Evolutionary conservation across 2,329 filamentous ascomycete species (phyloP), one percentile per base, ranked within the genome.

Genomic region (Pestalotiopsis sp.): DNA sequence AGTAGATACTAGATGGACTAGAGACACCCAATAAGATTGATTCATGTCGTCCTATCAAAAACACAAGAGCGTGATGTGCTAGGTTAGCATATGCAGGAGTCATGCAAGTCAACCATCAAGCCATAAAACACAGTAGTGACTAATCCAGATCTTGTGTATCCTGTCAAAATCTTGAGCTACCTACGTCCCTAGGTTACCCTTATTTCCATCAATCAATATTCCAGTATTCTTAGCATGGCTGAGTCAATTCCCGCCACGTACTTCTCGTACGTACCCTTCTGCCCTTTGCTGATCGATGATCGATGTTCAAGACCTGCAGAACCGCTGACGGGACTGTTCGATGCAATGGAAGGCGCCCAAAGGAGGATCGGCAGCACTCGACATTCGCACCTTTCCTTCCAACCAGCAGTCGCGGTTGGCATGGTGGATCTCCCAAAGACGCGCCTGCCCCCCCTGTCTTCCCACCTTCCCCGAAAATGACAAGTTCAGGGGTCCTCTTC

Each of bases 401-500:
- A 59, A 62, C 59, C 59, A 62, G 31, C 27, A 36, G 25, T 36
- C 57, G 57, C 57, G 57, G 23, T 36, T 17, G 14, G 23, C 12
- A 20, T 20, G 56, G 56, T 59, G 59, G 59, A 39, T 62, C 59
- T 38, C 36, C 27, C 31, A 36, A 36, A 39, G 59, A 62, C 59
- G 59, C 59, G 59, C 23, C 4, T 62, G 12, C 58, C 12, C 13
- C 31, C 57, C 57, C 27, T 59, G 23, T 36, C 20, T 36, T 39
- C 38, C 36, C 59, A 62, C 59, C 59, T 38, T 62, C 14, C 27
- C 59, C 59, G 25, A 64, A 64, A 49, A 45, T 52, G 61, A 52
- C 61, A 64, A 64, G 61, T 20, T 39, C 61, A 64, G 61, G 61
- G 61, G 61, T 64, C 61, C 20, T 49, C 36, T 27, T 25, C n/a